Percentiles rank a stretch among this genome's conserved stretches.
Conservation (phyloP, 257 asterid genomes). For the Mentha longifolia region DNA sequence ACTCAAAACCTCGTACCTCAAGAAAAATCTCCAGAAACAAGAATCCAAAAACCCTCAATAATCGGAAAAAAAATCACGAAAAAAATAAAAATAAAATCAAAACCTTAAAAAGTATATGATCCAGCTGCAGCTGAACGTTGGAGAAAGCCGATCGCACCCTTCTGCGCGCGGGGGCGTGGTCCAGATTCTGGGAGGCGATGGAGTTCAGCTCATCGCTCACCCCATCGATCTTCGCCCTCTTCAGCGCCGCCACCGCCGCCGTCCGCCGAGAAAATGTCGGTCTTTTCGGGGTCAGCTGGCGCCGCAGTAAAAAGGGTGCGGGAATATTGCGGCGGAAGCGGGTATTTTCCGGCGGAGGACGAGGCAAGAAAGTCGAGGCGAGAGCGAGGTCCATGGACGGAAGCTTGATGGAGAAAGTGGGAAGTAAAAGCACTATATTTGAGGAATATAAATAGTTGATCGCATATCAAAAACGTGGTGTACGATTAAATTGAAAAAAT, state of each 20-base stretch:
- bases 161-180: conserved; percentile 88
- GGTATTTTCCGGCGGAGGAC: conserved; percentile 34
- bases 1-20: background rate
- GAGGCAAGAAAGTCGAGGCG: conserved; percentile 48
- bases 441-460: conserved; percentile 15
- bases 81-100: background rate
- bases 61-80: background rate
- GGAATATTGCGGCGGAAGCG: conserved; percentile 24
- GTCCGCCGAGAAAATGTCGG: conserved; percentile 30
- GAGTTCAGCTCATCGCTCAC: conserved; percentile 77
- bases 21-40: background rate
- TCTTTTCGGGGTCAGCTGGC: conserved; percentile 12
- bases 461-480: conserved; percentile 36
- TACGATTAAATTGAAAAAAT: background rate
- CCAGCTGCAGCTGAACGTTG: conserved; percentile 70
- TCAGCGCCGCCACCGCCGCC: conserved; percentile 55
- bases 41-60: background rate
- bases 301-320: conserved; percentile 35
- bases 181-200: conserved; percentile 90
- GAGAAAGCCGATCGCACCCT: conserved; percentile 89
- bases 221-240: conserved; percentile 66
- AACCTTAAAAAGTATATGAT: conserved; percentile 89
- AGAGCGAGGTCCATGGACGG: conserved; percentile 51
- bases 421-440: conserved; percentile 10
- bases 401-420: conserved; percentile 18